phyloP scores from a whole-genome alignment of 2,329 filamentous ascomycete genomes.

The Neoscytalidium dimidiatum region DNA sequence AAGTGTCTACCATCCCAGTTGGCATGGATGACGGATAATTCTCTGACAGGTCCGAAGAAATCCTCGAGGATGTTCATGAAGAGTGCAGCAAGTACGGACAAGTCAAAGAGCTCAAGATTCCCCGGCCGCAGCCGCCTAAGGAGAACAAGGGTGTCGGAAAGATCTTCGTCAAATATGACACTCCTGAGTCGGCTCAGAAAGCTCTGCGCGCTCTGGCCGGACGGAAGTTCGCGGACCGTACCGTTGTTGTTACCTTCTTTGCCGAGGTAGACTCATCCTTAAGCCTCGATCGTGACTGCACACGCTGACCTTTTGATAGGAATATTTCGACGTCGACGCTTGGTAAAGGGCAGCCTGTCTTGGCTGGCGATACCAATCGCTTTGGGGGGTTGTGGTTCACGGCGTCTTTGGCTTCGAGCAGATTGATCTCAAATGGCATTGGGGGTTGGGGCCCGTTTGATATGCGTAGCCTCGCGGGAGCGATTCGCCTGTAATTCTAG shows the following conservation, averaged over 20 bases:
- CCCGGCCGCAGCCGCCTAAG: constrained; percentile 79
- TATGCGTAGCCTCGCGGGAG: constrained; percentile 8
- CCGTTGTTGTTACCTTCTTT: constrained; percentile 95
- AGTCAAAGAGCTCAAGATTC: constrained; percentile 88
- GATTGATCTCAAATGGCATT: constrained; percentile 8
- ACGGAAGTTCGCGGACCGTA: constrained; percentile 93
- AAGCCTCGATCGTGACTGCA: neutral
- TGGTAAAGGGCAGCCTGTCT: constrained; percentile 15
- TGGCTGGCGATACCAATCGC: neutral
- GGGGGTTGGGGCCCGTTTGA: neutral
- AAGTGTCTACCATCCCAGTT: constrained; percentile 31
- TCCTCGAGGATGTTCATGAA: constrained; percentile 88
- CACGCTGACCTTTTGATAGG: constrained; percentile 18
- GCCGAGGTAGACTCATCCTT: constrained; percentile 67
- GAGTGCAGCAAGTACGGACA: constrained; percentile 91
- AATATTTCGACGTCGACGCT: constrained; percentile 23
- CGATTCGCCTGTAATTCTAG: constrained; percentile 17
- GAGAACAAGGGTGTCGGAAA: constrained; percentile 91
- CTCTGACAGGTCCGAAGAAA: constrained; percentile 68
- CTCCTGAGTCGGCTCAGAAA: constrained; percentile 73
- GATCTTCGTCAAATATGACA: constrained; percentile 94
- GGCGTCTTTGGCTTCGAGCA: constrained; percentile 12
- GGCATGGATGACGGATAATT: neutral
- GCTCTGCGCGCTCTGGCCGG: constrained; percentile 89
- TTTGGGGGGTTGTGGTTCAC: neutral